phyloP scores from a whole-genome alignment of 257 asterid genomes.

The Avicennia marina region DNA sequence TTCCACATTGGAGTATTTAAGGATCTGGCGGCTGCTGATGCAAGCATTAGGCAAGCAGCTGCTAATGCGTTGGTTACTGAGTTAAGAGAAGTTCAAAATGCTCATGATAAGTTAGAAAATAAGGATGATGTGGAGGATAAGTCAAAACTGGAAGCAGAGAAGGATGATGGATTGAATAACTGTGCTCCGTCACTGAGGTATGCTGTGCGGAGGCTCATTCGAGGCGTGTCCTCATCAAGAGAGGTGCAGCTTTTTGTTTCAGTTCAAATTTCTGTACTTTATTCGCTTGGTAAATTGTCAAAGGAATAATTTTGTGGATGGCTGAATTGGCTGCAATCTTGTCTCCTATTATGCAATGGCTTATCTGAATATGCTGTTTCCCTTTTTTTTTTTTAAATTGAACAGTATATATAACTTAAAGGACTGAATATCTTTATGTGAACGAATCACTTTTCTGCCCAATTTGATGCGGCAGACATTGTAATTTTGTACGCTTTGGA shows the following conservation, averaged over 20 bases:
- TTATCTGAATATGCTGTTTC: too few species aligned
- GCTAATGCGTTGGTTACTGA: conserved; percentile 60
- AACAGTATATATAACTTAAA: too few species aligned
- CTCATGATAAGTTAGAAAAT: conserved; percentile 68
- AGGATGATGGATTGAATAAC: conserved; percentile 85
- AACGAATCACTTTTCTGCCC: too few species aligned
- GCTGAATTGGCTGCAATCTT: neutral
- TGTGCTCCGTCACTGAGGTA: conserved; percentile 95
- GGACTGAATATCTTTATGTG: too few species aligned
- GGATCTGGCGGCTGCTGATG: conserved; percentile 64
- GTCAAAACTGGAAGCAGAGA: conserved; percentile 81
- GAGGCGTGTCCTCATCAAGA: conserved; percentile 93
- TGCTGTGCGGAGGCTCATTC: conserved; percentile 92
- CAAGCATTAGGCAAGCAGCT: conserved; percentile 59
- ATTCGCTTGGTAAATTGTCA: neutral
- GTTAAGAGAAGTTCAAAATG: conserved; percentile 69
- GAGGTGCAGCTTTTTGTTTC: conserved; percentile 49
- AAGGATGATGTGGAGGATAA: conserved; percentile 70
- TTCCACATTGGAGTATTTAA: conserved; percentile 86
- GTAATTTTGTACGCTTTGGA: too few species aligned
- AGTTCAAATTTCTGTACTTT: neutral
- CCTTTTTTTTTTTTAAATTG: too few species aligned
- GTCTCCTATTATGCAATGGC: neutral
- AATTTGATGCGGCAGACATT: too few species aligned
- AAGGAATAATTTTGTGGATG: conserved; percentile 3